Base-by-base conservation (phyloP, 2,329 filamentous ascomycete species). In the Pseudogymnoascus sp. region DNA sequence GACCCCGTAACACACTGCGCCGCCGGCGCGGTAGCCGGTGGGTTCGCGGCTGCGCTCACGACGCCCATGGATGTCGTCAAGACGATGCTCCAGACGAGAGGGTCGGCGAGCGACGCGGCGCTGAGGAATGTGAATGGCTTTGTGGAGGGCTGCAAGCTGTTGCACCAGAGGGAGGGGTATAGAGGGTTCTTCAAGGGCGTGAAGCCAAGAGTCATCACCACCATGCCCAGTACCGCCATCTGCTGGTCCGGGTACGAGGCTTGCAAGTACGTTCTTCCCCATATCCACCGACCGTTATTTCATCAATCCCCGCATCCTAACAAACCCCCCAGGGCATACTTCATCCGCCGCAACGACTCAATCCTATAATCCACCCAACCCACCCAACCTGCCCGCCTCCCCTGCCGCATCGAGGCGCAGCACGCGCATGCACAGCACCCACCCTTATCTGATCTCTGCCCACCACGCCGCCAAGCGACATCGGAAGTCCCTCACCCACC, bases 141-240 rank as follows among this genome's bases (percentile, higher is more conserved):
- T 37, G 65, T 71, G 63, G 63, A 71, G 31, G 67, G 72, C 11
- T 67, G 64, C 7, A 68, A 65, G 60, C 62, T 74, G 50, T 63
- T 74, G 47, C 66, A 92, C 75, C 84, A 85, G 70, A 86, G 93
- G 72, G 93, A 96, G 73, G 95, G 95, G 37, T 82, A 89, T 71
- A 81, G 80, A 63, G 95, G 95, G 3, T 99, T 97, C 77, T 93
- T 97, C 79, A 93, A 96, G 74, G 95, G 95, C 47, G 85, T 97
- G 73, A 87, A 90, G 70, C 95, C 95, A 56, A 84, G 95, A 72
- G 88, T 99, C 59, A 87, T 99, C 66, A 97, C 93, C 10, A 96
- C 95, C 1, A 97, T 97, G 89, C 95, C 95, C 19, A 97, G 93
- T 78, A 99, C 95, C 35, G 95, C 95, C n/a, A 99, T 99, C 73